These are phyloP conservation scores for Starmera stellimalicola DNA, from an alignment of 1,139 yeast species.

Conservation along the genomic window DNA sequence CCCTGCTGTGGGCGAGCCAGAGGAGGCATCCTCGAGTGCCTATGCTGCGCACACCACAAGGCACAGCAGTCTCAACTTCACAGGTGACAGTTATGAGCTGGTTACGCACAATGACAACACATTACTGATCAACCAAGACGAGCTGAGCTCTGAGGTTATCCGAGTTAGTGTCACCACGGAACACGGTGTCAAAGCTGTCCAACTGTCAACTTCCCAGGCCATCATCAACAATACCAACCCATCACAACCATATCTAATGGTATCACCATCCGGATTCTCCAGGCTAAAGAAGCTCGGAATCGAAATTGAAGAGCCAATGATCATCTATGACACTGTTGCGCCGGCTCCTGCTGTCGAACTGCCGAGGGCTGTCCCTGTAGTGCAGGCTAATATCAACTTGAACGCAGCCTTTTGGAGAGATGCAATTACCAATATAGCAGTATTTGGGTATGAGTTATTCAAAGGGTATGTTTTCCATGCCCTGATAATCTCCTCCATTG, in stretches of 20 bases:
- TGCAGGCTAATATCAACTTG: too few species aligned
- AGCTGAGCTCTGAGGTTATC: conserved; percentile 2
- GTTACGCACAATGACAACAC: neutral
- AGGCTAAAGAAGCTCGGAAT: conserved; percentile 20
- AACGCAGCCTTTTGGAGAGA: too few species aligned
- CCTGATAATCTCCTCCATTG: neutral
- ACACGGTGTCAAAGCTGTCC: conserved; percentile 14
- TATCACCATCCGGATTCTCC: conserved; percentile 32
- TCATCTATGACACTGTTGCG: conserved; percentile 3
- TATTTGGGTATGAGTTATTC: neutral
- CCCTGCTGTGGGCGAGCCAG: neutral
- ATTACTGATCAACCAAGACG: neutral
- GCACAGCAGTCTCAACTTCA: conserved; percentile 1
- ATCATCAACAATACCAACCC: conserved; percentile 32
- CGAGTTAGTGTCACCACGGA: conserved; percentile 9
- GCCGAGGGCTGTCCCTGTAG: too few species aligned
- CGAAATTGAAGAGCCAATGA: conserved; percentile 7
- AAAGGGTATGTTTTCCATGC: neutral
- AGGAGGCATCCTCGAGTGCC: neutral
- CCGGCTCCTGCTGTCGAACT: too few species aligned
- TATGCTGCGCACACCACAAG: neutral
- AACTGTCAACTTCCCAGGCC: conserved; percentile 31
- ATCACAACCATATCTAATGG: conserved; percentile 30
- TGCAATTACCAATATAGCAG: too few species aligned
- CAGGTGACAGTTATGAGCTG: conserved; percentile 11